Percentiles rank a stretch among this genome's conserved stretches.
phyloP scores from a whole-genome alignment of 352 stramenopile species.

The Phytophthora vignae region DNA sequence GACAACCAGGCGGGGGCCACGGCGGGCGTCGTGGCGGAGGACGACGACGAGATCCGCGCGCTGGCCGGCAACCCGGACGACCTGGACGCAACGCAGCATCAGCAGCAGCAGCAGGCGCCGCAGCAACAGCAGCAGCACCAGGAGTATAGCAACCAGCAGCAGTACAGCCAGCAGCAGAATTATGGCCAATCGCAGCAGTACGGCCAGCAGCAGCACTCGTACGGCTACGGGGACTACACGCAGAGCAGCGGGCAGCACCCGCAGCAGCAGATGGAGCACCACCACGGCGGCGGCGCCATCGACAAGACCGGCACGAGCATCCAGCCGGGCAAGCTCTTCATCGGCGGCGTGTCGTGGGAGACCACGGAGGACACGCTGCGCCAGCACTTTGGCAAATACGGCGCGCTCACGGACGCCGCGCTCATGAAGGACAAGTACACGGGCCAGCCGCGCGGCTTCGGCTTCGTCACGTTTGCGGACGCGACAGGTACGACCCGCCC shows the following conservation, averaged over 20 bases:
- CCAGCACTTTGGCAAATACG: slow-evolving; percentile 91
- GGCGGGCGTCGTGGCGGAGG: slow-evolving; percentile 38
- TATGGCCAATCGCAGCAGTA: slow-evolving; percentile 12
- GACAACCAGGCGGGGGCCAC: slow-evolving; percentile 12
- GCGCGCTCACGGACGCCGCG: slow-evolving; percentile 84
- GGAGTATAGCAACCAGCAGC: background rate
- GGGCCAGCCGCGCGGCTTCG: slow-evolving; percentile 91
- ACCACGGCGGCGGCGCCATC: slow-evolving; percentile 32
- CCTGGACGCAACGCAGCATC: slow-evolving; percentile 32
- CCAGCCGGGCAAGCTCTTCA: slow-evolving; percentile 90
- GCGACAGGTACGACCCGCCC: slow-evolving; percentile 60
- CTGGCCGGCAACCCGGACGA: slow-evolving; percentile 72
- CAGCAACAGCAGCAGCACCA: slow-evolving; percentile 41
- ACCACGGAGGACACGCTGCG: slow-evolving; percentile 94
- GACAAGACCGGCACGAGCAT: slow-evolving; percentile 38
- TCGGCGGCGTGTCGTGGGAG: slow-evolving; percentile 92
- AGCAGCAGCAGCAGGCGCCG: slow-evolving; percentile 21
- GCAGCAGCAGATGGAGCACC: slow-evolving; percentile 56
- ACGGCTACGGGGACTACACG: slow-evolving; percentile 36
- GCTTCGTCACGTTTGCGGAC: slow-evolving; percentile 95
- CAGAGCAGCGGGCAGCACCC: slow-evolving; percentile 51
- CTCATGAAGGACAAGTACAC: slow-evolving; percentile 96
- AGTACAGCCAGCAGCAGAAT: too few species aligned
- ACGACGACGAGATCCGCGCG: slow-evolving; percentile 77
- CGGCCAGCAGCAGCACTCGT: slow-evolving; percentile 32